phyloP scores from a whole-genome alignment of 139 green algal species.

The Chlorella vulgaris region DNA sequence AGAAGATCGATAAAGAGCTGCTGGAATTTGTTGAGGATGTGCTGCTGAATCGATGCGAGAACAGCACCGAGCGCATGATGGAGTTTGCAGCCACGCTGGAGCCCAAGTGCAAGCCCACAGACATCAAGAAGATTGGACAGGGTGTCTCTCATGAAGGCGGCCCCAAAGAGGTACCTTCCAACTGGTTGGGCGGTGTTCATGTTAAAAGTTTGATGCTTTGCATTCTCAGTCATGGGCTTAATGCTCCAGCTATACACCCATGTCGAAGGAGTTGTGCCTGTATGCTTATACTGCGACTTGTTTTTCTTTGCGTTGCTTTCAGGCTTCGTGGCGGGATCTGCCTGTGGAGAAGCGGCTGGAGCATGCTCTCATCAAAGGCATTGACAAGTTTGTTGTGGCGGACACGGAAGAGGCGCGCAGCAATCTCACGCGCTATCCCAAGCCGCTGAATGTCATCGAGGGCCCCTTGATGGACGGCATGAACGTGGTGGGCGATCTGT shows the following conservation, averaged over 20 bases:
- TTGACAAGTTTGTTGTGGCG: constrained; percentile 91
- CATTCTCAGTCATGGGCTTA: too few species aligned
- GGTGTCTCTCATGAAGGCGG: not conserved
- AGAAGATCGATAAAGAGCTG: constrained; percentile 98
- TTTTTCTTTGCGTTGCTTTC: not conserved
- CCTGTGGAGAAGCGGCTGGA: constrained; percentile 88
- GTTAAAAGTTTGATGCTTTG: too few species aligned
- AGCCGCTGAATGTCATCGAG: constrained; percentile 95
- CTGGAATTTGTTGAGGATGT: constrained; percentile 97
- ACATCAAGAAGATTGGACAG: constrained; percentile 73
- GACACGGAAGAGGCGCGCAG: constrained; percentile 94
- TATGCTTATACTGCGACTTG: not conserved
- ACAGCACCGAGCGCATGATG: constrained; percentile 96
- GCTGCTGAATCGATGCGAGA: constrained; percentile 96
- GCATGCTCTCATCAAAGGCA: constrained; percentile 96
- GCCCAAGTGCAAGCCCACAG: constrained; percentile 92
- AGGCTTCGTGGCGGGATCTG: constrained; percentile 81
- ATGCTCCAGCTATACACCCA: too few species aligned
- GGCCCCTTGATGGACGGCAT: constrained; percentile 99
- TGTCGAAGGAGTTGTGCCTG: too few species aligned
- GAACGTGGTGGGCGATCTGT: constrained; percentile 99
- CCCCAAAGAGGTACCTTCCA: constrained; percentile 9
- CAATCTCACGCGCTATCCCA: constrained; percentile 72
- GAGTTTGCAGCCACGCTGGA: constrained; percentile 91
- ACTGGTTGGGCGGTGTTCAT: not conserved